Evolutionary conservation across 2,329 filamentous ascomycete genomes (phyloP).

Genomic region (Ascochyta clinopodiicola): DNA sequence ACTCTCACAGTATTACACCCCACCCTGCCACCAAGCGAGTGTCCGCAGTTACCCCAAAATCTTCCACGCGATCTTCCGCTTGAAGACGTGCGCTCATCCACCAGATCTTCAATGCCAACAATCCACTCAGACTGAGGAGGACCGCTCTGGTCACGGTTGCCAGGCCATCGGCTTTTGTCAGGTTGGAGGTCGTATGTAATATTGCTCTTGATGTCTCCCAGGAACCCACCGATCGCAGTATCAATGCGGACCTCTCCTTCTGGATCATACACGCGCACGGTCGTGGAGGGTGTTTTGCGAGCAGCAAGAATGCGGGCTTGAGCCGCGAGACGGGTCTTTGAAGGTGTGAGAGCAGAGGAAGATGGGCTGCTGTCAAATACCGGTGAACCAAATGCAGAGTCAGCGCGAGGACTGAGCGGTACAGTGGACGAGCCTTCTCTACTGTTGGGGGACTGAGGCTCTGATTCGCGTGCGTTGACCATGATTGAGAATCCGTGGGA

Average conservation of each 20-base stretch:
- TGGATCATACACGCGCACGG: constrained; percentile 61
- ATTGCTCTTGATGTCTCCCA: constrained; percentile 65
- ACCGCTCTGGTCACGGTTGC: constrained; percentile 19
- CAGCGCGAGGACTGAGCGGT: constrained; percentile 22
- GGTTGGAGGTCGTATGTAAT: constrained; percentile 68
- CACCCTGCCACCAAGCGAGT: constrained; percentile 17
- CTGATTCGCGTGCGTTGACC: constrained; percentile 1
- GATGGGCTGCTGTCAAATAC: constrained; percentile 10
- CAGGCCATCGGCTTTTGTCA: constrained; percentile 47
- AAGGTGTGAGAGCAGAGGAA: constrained; percentile 39
- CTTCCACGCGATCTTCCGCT: constrained; percentile 2
- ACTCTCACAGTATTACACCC: constrained; percentile 18
- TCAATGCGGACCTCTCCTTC: constrained; percentile 59
- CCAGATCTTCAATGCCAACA: constrained; percentile 32
- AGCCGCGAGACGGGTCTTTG: constrained; percentile 69
- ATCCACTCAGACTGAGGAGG: constrained; percentile 31
- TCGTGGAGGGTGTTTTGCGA: constrained; percentile 60
- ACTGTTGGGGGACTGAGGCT: neutral
- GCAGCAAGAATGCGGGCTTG: constrained; percentile 70
- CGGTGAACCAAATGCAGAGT: constrained; percentile 28
- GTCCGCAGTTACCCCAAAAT: constrained; percentile 25
- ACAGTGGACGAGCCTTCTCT: neutral
- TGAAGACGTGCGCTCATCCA: constrained; percentile 18
- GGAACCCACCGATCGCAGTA: constrained; percentile 65
- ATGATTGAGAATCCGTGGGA: neutral